phyloP scores from a whole-genome alignment of 768 basidiomycete genomes.

The Filobasidium floriforme region DNA sequence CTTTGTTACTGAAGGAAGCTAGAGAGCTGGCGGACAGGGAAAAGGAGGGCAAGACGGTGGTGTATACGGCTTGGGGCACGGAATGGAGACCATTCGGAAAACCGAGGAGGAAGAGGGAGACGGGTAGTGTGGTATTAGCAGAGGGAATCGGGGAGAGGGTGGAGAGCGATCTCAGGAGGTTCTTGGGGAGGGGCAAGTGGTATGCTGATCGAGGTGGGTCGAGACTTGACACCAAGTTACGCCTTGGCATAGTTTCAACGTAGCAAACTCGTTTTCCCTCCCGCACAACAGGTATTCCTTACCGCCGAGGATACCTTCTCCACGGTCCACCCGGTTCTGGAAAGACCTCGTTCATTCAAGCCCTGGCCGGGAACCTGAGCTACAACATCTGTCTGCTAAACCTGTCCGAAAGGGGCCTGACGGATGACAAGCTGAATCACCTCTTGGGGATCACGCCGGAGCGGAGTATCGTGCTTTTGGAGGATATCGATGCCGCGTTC shows the following conservation, averaged over 20 bases:
- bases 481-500: constrained; percentile 96
- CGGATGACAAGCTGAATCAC: constrained; percentile 93
- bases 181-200: constrained; percentile 78
- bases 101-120: constrained; percentile 73
- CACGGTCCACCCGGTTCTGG: constrained; percentile 96
- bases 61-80: constrained; percentile 92
- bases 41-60: constrained; percentile 88
- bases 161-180: constrained; percentile 70
- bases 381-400: constrained; percentile 97
- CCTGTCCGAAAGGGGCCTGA: constrained; percentile 87
- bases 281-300: constrained; percentile 70
- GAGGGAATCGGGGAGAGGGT: constrained; percentile 75
- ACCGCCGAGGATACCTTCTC: constrained; percentile 87
- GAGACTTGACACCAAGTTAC: constrained; percentile 13
- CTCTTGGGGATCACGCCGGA: constrained; percentile 88
- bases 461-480: constrained; percentile 85
- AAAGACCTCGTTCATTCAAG: constrained; percentile 97
- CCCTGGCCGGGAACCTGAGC: constrained; percentile 78
- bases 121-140: constrained; percentile 80
- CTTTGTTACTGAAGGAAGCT: constrained; percentile 75
- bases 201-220: constrained; percentile 84
- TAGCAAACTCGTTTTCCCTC: too few relatives aligned
- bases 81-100: constrained; percentile 95
- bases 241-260: too few relatives aligned
- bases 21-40: constrained; percentile 73